Evolutionary conservation across 225 moss, liverwort and hornwort species (phyloP).

Genomic region (Polytrichum formosum): DNA sequence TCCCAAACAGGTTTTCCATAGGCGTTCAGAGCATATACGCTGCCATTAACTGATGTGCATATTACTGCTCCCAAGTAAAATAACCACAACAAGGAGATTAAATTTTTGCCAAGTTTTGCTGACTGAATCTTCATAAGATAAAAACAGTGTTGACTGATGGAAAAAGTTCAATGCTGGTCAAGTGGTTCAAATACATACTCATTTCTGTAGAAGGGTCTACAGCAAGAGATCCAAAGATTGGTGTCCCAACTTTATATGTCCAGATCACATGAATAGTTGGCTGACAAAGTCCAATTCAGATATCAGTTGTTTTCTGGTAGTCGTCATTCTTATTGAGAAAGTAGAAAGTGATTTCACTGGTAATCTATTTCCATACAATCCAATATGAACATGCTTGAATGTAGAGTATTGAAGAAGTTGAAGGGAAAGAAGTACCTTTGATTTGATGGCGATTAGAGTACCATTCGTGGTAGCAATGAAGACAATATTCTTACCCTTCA

Average conservation of each 20-base stretch:
- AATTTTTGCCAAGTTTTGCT: no score
- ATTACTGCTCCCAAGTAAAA: conserved; percentile 27
- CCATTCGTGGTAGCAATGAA: conserved; percentile 43
- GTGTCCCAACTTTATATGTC: conserved; percentile 33
- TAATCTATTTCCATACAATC: no score
- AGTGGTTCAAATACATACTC: conserved; percentile 15
- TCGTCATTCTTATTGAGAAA: background rate
- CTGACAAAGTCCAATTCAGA: conserved; percentile 15
- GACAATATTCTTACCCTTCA: conserved; percentile 25
- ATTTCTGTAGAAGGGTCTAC: conserved; percentile 29
- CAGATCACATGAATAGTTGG: conserved; percentile 25
- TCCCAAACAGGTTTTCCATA: conserved; percentile 31
- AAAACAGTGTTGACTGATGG: background rate
- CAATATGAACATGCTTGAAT: no score
- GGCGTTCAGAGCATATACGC: conserved; percentile 26
- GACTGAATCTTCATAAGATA: background rate
- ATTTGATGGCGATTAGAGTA: conserved; percentile 25
- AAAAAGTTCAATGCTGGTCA: background rate
- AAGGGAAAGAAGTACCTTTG: conserved; percentile 3
- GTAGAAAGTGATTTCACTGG: no score
- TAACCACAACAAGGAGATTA: conserved; percentile 3
- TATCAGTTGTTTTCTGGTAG: conserved; percentile 7
- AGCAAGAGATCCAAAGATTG: conserved; percentile 45
- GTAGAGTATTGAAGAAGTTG: no score
- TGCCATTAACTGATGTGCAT: conserved; percentile 32